Conservation (phyloP, 257 asterid genomes). For the Solanum tarijense region DNA sequence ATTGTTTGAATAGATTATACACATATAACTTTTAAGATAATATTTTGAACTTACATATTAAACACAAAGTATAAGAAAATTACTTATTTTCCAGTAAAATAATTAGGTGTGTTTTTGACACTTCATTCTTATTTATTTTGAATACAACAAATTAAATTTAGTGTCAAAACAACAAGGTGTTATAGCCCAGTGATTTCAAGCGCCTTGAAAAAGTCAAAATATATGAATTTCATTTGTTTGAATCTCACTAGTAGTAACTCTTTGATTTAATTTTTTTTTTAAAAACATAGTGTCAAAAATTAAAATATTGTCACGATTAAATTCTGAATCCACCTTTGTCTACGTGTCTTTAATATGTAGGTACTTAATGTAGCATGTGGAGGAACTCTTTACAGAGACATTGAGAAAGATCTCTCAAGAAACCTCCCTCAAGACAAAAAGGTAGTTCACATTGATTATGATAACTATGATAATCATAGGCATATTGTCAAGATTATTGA, state of each 20-base stretch:
- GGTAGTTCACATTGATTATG: conserved; percentile 56
- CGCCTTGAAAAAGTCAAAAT: neutral
- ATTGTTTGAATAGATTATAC: neutral
- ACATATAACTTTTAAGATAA: neutral
- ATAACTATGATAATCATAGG: conserved; percentile 65
- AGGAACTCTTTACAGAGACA: conserved; percentile 70
- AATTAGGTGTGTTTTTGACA: neutral
- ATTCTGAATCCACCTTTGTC: neutral
- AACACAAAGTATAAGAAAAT: neutral
- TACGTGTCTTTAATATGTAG: rapidly evolving
- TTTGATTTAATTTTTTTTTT: no score
- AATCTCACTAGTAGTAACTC: no score
- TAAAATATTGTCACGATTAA: neutral
- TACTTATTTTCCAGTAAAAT: neutral
- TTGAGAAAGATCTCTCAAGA: conserved; percentile 38
- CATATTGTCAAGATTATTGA: conserved; percentile 44
- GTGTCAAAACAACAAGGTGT: rapidly evolving
- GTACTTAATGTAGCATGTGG: conserved; percentile 82
- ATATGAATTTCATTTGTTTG: rapidly evolving
- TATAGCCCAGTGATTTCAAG: rapidly evolving
- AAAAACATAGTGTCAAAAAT: neutral
- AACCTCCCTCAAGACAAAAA: conserved; percentile 7
- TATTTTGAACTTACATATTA: neutral
- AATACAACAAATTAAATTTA: no score
- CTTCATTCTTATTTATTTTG: rapidly evolving